Percentiles rank a stretch among this genome's conserved stretches.
Conservation (phyloP, 2,329 filamentous ascomycete genomes). For the Fusarium beomiforme region DNA sequence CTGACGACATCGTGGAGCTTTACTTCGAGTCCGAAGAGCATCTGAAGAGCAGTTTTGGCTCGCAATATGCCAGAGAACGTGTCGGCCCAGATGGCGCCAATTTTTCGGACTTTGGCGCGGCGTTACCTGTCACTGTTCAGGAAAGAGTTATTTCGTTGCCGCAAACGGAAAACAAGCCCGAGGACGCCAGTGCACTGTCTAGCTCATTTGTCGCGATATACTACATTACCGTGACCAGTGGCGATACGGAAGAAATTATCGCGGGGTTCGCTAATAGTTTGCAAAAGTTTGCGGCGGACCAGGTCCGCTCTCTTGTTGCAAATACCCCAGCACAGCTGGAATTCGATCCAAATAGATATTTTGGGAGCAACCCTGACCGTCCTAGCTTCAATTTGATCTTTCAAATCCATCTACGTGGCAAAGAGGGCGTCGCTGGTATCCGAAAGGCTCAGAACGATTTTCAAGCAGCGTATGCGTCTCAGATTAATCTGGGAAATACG, state of each 20-base stretch:
- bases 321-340: not conserved
- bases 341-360: not conserved
- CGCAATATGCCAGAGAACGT: not conserved
- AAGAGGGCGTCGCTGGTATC: not conserved
- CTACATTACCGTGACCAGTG: not conserved
- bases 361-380: not conserved
- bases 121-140: not conserved
- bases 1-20: not conserved
- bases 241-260: not conserved
- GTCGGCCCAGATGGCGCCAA: not conserved
- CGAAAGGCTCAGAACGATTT: not conserved
- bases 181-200: not conserved
- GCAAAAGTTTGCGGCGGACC: not conserved
- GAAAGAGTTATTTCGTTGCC: not conserved
- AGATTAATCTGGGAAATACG: not conserved
- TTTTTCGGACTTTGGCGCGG: not conserved
- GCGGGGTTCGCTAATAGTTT: not conserved
- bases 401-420: not conserved
- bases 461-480: not conserved
- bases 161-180: fast-evolving
- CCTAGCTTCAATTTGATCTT: not conserved
- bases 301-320: not conserved
- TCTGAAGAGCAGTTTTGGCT: not conserved
- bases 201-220: not conserved
- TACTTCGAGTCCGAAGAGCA: not conserved